Conservation (phyloP, 2,329 filamentous ascomycete species). For the Colletotrichum shisoi region DNA sequence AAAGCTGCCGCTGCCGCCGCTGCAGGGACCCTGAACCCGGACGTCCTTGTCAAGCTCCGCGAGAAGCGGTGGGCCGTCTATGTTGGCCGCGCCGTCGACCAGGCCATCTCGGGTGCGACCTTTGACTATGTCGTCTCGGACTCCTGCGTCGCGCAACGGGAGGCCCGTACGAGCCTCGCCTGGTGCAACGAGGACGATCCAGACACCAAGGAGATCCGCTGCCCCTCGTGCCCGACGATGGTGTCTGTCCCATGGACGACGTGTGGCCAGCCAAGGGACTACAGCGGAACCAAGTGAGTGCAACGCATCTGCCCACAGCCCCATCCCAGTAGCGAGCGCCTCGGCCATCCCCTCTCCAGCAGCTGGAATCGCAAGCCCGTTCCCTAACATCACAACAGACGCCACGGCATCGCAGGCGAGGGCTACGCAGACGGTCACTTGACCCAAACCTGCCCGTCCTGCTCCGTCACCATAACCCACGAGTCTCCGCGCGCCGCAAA, state of each 20-base stretch:
- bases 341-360: too few relatives aligned
- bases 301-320: not conserved
- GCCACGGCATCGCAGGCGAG: slow-evolving; percentile 49
- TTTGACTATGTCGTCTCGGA: slow-evolving; percentile 61
- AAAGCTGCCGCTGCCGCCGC: not conserved
- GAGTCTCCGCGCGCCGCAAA: slow-evolving; percentile 65
- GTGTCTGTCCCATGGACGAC: slow-evolving; percentile 64
- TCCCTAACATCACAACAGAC: slow-evolving; percentile 21
- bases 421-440: slow-evolving; percentile 64
- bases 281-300: slow-evolving; percentile 42
- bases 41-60: slow-evolving; percentile 59
- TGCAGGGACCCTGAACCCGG: not conserved
- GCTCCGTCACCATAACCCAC: slow-evolving; percentile 58
- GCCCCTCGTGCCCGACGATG: slow-evolving; percentile 56
- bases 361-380: not conserved
- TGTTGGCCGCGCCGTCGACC: slow-evolving; percentile 67
- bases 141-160: slow-evolving; percentile 55
- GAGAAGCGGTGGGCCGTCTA: slow-evolving; percentile 75
- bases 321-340: not conserved
- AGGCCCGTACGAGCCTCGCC: slow-evolving; percentile 52
- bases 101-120: slow-evolving; percentile 58
- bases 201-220: slow-evolving; percentile 55
- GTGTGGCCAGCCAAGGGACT: slow-evolving; percentile 47
- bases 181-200: slow-evolving; percentile 66
- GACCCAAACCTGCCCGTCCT: slow-evolving; percentile 55